Base-by-base conservation (phyloP, 2,329 filamentous ascomycete species). In the Verticillium albo-atrum region DNA sequence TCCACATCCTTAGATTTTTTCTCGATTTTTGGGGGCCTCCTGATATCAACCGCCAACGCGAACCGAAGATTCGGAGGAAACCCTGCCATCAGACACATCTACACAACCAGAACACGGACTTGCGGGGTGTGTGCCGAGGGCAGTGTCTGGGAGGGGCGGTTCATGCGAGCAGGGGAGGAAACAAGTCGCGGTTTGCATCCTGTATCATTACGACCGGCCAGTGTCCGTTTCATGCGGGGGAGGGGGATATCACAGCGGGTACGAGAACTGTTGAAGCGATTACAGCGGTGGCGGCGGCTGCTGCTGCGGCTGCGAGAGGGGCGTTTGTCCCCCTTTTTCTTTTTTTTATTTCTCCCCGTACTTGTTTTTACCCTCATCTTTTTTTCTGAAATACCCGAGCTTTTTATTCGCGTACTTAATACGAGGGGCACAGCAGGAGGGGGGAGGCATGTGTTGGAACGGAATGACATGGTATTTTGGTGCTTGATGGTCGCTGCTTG, bases 341-440 rank as follows among this genome's bases (percentile, higher is more conserved):
- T 53, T 53, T 27, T 30, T 26, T 53, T 20, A 28, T 53, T 27
- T 55, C 42, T 56, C 42, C 32, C 42, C 56, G 52, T 47, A 58
- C 58, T 58, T 42, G 57, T 61, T 57, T 51, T 58, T 61, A 55
- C 37, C 58, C 56, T 55, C 20, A 30, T 57, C 26, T 53, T 57
- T 30, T 60, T 63, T 34, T 52, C 62, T 62, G 58, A 62, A 63
- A 62, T 63, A 63, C 62, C 62, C 60, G 58, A 62, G 55, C 60
- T 56, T 56, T 55, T 42, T 55, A 26, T 55, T 42, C 34, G 51
- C 51, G 51, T 53, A 53, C 27, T 53, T 53, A 53, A 27, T 53
- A 53, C 26, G 51, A 53, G 25, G 25, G 25, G 26, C 51, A 28
- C 42, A 62, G 56, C 58, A 61, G 59, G 61, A 56, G 61, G 56